Conservation (phyloP, 2,329 filamentous ascomycete genomes). For the Sordariomycetes sp. region DNA sequence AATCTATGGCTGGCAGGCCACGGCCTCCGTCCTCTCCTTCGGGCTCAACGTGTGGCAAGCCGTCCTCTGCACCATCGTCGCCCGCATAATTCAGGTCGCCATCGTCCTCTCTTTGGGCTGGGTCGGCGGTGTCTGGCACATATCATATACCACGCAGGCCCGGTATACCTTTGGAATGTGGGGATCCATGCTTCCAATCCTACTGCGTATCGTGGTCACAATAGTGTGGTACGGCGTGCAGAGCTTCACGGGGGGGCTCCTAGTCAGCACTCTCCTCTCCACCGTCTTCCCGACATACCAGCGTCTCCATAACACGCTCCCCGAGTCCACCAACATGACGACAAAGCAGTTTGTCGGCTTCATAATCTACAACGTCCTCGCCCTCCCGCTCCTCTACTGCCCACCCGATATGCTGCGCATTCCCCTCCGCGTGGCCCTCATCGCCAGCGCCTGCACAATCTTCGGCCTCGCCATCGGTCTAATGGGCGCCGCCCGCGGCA, state of each 20-base stretch:
- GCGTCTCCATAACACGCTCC: constrained; percentile 11
- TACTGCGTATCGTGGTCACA: not conserved
- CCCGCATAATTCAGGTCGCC: not conserved
- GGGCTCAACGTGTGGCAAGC: not conserved
- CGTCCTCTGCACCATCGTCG: not conserved
- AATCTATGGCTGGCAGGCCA: constrained; percentile 6
- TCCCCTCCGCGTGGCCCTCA: not conserved
- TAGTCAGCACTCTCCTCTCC: not conserved
- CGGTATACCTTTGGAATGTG: not conserved
- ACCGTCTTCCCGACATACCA: constrained; percentile 13
- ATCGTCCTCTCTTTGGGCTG: not conserved
- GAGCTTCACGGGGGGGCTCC: not conserved
- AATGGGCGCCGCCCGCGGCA: not conserved
- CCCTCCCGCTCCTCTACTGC: constrained; percentile 25
- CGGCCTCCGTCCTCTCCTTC: not conserved
- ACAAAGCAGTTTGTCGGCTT: constrained; percentile 15
- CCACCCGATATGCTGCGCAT: constrained; percentile 22
- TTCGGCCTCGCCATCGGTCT: not conserved
- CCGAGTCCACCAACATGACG: constrained; percentile 10
- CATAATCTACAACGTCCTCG: constrained; percentile 12
- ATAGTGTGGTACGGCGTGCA: not conserved
- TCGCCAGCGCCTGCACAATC: not conserved
- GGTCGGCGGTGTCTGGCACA: not conserved
- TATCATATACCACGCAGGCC: not conserved
- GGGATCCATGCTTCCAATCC: not conserved